Base-by-base conservation (phyloP, 306 rosid species). In the Sicyos baderoa region DNA sequence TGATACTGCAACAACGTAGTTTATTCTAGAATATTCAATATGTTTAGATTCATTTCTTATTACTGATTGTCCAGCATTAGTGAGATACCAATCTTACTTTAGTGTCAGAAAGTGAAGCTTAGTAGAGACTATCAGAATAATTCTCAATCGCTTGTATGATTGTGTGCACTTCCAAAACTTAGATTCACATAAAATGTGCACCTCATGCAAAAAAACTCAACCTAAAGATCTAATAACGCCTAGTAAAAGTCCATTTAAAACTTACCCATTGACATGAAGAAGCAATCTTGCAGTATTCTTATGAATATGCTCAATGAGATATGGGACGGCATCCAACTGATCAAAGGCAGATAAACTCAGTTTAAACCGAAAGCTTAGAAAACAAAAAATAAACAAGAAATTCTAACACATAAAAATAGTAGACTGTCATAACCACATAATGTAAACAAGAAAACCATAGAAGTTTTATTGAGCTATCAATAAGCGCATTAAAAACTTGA, bases 281-380 rank as follows among this genome's bases (percentile, higher is more conserved):
- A 94, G 80, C 68, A 80, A 76, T 79, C 91, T 86, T 57, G 89
- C 97, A 53, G 96, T 88, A 60, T 93, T 86, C 82, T 81, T 88
- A 82, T 94, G 88, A 67, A 90, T 86, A 68, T 88, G 91, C 86
- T 88, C 95, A 18, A 49, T 61, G 79, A 90, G 99, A 85, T 90
- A 86, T 21, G 97, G 97, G 58, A 90, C 96, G 81, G 91, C 97
- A 82, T 88, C 99, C 83, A 94, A 97, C 99, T 94, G 76, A 74
- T 70, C 77, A 65, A 71, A 69, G 68, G 71, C 52, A 79, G 75
- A 29, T 48, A 60, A 73, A 59, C 32, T 70, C 17, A 53, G 53
- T 67, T 40, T 23, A 48, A 48, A 67, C 35, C n/a, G 22, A 47
- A 23, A 23, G 56, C 44, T 21, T 67, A 67, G 7, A 67, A 18